These are phyloP conservation scores for Hypoxylon sp. DNA, from an alignment of 2,329 filamentous ascomycete species.

Conservation along the genomic window DNA sequence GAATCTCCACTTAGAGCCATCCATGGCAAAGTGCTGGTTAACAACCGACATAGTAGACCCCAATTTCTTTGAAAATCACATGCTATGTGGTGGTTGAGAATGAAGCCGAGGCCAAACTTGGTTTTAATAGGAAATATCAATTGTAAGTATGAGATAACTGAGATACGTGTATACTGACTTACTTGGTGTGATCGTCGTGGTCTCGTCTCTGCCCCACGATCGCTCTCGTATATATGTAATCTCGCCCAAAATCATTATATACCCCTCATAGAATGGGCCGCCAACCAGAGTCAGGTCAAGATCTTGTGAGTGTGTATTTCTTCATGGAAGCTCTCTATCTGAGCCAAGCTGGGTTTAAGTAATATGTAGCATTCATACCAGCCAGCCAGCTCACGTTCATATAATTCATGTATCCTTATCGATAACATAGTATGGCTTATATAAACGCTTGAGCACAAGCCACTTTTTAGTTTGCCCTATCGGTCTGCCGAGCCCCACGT, in stretches of 20 bases:
- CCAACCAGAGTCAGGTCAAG: not conserved
- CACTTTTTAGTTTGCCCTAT: constrained; percentile 44
- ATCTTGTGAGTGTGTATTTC: too few species aligned
- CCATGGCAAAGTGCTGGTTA: not conserved
- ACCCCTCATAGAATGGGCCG: too few species aligned
- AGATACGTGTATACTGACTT: not conserved
- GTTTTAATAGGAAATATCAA: not conserved
- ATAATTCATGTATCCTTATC: not conserved
- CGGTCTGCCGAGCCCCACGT: constrained; percentile 40
- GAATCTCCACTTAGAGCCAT: not conserved
- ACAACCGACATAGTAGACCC: not conserved
- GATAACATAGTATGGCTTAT: not conserved
- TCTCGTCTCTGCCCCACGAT: not conserved
- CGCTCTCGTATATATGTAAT: not conserved
- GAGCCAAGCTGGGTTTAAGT: too few species aligned
- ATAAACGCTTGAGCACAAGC: constrained; percentile 14
- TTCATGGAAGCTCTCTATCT: too few species aligned
- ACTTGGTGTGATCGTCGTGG: not conserved
- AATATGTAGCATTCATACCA: too few species aligned
- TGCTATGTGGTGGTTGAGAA: not conserved
- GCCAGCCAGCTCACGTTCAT: too few species aligned
- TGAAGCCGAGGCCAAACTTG: not conserved
- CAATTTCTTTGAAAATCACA: not conserved
- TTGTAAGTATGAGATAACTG: not conserved
- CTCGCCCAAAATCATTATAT: too few species aligned